Conservation (phyloP, 2,329 filamentous ascomycete genomes). For the Spiromastix sp. region DNA sequence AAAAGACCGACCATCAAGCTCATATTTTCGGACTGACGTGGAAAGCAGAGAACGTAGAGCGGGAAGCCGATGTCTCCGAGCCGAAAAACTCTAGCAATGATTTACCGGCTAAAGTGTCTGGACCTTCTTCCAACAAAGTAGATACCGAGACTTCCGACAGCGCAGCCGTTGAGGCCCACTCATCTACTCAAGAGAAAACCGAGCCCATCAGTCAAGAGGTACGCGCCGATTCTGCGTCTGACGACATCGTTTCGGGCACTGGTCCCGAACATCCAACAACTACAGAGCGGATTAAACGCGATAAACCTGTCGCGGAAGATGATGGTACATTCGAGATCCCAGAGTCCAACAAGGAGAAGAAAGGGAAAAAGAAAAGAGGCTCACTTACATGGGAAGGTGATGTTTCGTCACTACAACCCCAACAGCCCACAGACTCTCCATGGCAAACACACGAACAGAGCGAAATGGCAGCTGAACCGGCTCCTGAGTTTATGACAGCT, state of each 20-base stretch:
- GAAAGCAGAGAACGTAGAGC: no score
- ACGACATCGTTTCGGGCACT: not conserved
- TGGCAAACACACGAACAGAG: no score
- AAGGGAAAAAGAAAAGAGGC: conserved; percentile 4
- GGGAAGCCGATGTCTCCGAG: not conserved
- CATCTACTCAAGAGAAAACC: not conserved
- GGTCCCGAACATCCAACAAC: not conserved
- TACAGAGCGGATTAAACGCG: conserved; percentile 1
- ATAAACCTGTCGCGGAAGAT: conserved; percentile 1
- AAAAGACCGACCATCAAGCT: not conserved
- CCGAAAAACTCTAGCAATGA: not conserved
- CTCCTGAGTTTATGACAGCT: conserved; percentile 16
- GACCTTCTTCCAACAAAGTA: not conserved
- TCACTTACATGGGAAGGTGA: conserved; percentile 3
- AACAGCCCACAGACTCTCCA: not conserved
- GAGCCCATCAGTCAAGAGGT: conserved; percentile 1
- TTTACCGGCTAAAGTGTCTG: not conserved
- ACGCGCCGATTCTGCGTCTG: not conserved
- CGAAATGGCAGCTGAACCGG: not conserved
- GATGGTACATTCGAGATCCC: conserved; percentile 7
- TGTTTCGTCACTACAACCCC: not conserved
- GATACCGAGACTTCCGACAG: not conserved
- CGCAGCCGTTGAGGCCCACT: not conserved
- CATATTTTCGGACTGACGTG: not conserved
- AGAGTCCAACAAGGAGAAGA: conserved; percentile 12